A percentile compares a stretch with the other conserved stretches of the same genome.
phyloP scores from a whole-genome alignment of 2,329 filamentous ascomycete genomes.

The Claviceps digitariae region DNA sequence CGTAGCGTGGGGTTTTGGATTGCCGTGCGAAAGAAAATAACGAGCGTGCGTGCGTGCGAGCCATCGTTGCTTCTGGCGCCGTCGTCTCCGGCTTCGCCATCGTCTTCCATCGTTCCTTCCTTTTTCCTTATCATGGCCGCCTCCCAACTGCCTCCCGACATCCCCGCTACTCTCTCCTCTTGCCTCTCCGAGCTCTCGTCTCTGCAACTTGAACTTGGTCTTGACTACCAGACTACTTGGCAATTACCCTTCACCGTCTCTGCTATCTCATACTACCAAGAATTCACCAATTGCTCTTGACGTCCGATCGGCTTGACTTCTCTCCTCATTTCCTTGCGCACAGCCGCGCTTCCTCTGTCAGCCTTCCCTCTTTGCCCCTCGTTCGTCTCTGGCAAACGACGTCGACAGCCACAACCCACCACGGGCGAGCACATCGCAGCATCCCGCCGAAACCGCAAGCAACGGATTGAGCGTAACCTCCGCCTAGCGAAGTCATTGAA shows the following conservation, averaged over 20 bases:
- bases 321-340: background rate
- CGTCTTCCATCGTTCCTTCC: background rate
- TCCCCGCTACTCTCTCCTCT: background rate
- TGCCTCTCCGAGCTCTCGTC: too few relatives aligned
- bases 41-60: background rate
- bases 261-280: background rate
- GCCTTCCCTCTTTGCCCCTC: too few relatives aligned
- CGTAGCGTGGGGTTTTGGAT: background rate
- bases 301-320: background rate
- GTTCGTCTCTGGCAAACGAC: background rate
- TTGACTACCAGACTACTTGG: background rate
- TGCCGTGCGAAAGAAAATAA: background rate
- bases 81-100: background rate
- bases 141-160: background rate
- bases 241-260: background rate
- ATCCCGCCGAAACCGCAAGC: background rate
- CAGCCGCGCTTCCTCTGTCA: too few relatives aligned
- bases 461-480: background rate
- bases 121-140: constrained; percentile 4
- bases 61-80: background rate
- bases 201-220: background rate
- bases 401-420: background rate
- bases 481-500: background rate
- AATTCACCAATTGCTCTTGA: background rate
- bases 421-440: background rate